A percentile compares a stretch with the other conserved stretches of the same genome.
Conservation (phyloP, 2,329 filamentous ascomycete genomes). For the Aspergillus phoenicis region DNA sequence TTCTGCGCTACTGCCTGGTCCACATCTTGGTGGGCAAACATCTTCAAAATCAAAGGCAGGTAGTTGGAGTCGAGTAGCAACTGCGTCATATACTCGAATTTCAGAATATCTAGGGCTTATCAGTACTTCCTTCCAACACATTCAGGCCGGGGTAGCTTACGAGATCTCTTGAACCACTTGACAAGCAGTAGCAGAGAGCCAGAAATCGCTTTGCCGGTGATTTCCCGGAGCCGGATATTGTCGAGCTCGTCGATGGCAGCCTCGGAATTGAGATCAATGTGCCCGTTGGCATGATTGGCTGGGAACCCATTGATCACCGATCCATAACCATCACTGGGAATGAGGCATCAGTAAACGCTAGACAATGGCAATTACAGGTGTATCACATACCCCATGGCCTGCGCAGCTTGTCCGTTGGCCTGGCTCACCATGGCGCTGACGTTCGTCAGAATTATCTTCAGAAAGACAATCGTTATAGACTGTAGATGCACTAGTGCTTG, state of each 20-base stretch:
- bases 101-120: constrained; percentile 71
- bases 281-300: constrained; percentile 20
- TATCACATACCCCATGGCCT: constrained; percentile 53
- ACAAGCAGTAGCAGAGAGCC: constrained; percentile 82
- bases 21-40: constrained; percentile 92
- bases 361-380: constrained; percentile 20
- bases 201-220: constrained; percentile 88
- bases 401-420: constrained; percentile 47
- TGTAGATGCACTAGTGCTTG: constrained; percentile 82
- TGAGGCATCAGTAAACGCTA: neutral
- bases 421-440: constrained; percentile 80
- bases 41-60: constrained; percentile 85
- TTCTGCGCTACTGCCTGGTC: constrained; percentile 86
- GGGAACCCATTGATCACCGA: constrained; percentile 27
- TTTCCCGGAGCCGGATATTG: constrained; percentile 77
- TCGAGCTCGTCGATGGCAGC: constrained; percentile 73
- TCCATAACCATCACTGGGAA: constrained; percentile 29
- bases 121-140: constrained; percentile 10
- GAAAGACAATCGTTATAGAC: constrained; percentile 86
- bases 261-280: constrained; percentile 34
- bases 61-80: constrained; percentile 94
- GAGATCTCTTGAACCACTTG: constrained; percentile 96
- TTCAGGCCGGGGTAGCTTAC: constrained; percentile 56
- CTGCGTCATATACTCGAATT: constrained; percentile 94
- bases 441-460: constrained; percentile 84